phyloP scores from a whole-genome alignment of 257 asterid species.

The Solanum gandarillasii region DNA sequence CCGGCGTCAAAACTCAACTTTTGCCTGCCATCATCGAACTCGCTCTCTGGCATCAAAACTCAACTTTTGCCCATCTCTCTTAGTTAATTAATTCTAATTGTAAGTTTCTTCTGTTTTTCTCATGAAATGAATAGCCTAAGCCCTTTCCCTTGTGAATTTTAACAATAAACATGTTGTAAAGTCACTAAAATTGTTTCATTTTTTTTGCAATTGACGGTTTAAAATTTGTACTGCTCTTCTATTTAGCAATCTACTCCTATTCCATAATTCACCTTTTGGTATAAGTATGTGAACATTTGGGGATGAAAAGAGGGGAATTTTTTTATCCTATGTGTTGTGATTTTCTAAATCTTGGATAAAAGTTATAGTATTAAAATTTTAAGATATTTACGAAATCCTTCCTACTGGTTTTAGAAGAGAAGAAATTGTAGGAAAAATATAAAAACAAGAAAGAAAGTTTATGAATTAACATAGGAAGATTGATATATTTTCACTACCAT shows the following conservation, averaged over 20 bases:
- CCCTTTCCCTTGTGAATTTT: neutral
- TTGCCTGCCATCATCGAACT: neutral
- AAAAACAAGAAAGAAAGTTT: neutral
- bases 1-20: neutral
- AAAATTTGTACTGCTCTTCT: too few species aligned
- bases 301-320: neutral
- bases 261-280: neutral
- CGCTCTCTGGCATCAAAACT: neutral
- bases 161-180: too few species aligned
- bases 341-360: neutral
- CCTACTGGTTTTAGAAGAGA: neutral
- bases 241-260: neutral
- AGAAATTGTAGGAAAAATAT: neutral
- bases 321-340: neutral
- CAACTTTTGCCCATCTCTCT: neutral
- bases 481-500: too few species aligned
- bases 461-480: too few species aligned
- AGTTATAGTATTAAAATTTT: neutral
- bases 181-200: too few species aligned
- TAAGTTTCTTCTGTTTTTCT: neutral
- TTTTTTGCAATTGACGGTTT: too few species aligned
- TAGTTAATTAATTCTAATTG: neutral
- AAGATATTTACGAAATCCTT: neutral
- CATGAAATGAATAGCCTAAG: neutral
- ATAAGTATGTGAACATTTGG: neutral